These are phyloP conservation scores for Lyophyllum semitale DNA, from an alignment of 768 basidiomycete genomes.

Conservation along the genomic window DNA sequence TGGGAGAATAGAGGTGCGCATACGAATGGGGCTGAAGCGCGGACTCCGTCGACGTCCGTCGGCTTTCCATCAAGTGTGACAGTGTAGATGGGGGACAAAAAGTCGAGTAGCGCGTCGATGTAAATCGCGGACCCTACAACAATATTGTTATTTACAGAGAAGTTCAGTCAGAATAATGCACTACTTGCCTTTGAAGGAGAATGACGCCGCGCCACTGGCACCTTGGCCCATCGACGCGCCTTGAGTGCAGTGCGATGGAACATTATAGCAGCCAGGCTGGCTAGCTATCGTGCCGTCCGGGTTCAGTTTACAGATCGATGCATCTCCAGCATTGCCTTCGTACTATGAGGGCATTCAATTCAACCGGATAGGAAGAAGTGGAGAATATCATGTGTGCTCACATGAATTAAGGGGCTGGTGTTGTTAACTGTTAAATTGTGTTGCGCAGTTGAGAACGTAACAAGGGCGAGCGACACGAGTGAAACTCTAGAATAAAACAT, in stretches of 20 bases:
- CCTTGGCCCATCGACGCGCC: conserved; percentile 20
- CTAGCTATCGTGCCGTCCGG: conserved; percentile 7
- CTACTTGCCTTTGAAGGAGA: conserved; percentile 24
- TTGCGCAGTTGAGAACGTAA: neutral
- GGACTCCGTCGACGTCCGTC: conserved; percentile 24
- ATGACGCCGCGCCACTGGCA: conserved; percentile 19
- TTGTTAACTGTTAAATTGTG: conserved; percentile 21
- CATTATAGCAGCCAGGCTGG: conserved; percentile 22
- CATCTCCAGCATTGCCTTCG: conserved; percentile 16
- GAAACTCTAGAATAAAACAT: neutral
- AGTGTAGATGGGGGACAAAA: conserved; percentile 22
- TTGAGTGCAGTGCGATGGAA: conserved; percentile 17
- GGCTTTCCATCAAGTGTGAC: conserved; percentile 24
- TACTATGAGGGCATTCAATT: conserved; percentile 4
- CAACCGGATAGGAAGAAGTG: neutral
- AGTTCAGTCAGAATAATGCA: neutral
- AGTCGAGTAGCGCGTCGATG: conserved; percentile 21
- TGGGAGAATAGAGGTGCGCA: conserved; percentile 25
- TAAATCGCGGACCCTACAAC: conserved; percentile 27
- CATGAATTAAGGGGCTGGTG: conserved; percentile 21
- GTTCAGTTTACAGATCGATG: conserved; percentile 6
- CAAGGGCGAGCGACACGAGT: neutral
- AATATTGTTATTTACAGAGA: no score
- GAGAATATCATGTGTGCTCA: neutral
- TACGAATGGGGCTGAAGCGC: conserved; percentile 14